Percentiles rank a stretch among this genome's conserved stretches.
These are phyloP conservation scores for Leccinum subtestaceum DNA, from an alignment of 768 basidiomycete genomes.

Conservation along the genomic window DNA sequence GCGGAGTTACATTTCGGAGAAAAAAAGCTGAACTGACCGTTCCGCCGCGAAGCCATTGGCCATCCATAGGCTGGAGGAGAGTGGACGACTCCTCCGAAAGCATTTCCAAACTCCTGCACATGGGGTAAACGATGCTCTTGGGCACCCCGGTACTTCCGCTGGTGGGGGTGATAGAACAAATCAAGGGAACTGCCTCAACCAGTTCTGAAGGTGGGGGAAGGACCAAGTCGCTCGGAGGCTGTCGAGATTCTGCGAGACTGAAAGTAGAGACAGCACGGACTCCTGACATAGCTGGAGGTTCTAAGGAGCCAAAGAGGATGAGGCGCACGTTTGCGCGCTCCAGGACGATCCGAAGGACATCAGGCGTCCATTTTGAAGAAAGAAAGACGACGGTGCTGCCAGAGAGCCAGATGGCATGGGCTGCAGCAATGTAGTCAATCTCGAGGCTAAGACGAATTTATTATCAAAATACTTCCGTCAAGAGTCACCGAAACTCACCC, in stretches of 20 bases:
- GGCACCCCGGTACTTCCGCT: constrained; percentile 33
- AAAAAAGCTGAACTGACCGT: constrained; percentile 18
- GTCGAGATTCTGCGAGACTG: constrained; percentile 10
- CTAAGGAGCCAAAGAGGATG: constrained; percentile 19
- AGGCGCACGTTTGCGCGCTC: constrained; percentile 22
- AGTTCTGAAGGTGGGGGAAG: constrained; percentile 19
- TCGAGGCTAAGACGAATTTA: constrained; percentile 22
- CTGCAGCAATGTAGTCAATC: constrained; percentile 29
- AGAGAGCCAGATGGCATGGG: constrained; percentile 31
- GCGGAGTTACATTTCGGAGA: neutral
- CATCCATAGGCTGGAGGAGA: constrained; percentile 27
- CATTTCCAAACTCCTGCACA: constrained; percentile 23
- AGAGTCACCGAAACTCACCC: constrained; percentile 11
- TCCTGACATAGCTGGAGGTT: constrained; percentile 11
- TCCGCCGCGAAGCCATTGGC: constrained; percentile 33
- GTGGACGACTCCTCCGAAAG: constrained; percentile 30
- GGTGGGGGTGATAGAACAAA: constrained; percentile 28
- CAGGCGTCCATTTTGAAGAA: constrained; percentile 30
- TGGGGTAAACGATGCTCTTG: constrained; percentile 33
- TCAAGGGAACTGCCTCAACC: constrained; percentile 22
- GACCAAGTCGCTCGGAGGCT: constrained; percentile 6
- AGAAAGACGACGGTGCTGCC: constrained; percentile 28
- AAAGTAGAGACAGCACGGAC: constrained; percentile 19
- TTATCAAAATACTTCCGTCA: neutral
- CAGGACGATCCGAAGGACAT: constrained; percentile 26